Evolutionary conservation across 225 moss, liverwort and hornwort genomes (phyloP).

Genomic region (Asterella californica): DNA sequence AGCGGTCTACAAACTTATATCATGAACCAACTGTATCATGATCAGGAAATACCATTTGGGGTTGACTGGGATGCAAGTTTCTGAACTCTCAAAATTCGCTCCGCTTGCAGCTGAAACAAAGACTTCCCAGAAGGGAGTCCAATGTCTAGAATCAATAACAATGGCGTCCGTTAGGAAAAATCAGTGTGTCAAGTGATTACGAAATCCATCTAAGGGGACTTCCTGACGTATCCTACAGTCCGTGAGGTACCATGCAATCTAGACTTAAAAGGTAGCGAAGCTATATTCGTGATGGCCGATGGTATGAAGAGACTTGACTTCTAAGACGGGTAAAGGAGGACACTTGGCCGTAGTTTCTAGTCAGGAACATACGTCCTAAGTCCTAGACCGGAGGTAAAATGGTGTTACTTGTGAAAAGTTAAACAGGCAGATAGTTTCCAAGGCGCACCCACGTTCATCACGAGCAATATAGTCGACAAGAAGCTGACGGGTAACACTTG

Average conservation of each 20-base stretch:
- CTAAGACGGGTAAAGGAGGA: not conserved
- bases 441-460: too few relatives aligned
- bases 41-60: slow-evolving; percentile 19
- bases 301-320: not conserved
- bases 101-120: slow-evolving; percentile 51
- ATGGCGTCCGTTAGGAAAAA: not conserved
- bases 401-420: not conserved
- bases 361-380: too few relatives aligned
- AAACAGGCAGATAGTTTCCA: not conserved
- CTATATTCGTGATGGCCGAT: not conserved
- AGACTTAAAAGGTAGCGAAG: not conserved
- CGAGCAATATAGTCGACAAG: too few relatives aligned
- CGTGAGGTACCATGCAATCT: too few relatives aligned
- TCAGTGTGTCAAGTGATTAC: not conserved
- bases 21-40: not conserved
- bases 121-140: slow-evolving; percentile 55
- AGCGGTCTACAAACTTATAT: not conserved
- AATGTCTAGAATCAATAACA: slow-evolving; percentile 30
- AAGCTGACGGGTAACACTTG: too few relatives aligned
- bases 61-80: slow-evolving; percentile 45
- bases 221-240: not conserved
- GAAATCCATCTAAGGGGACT: not conserved
- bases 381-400: too few relatives aligned
- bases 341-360: not conserved
- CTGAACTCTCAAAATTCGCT: slow-evolving; percentile 50